Evolutionary conservation across 805 yeast species (phyloP).

Genomic region (Candida ovalis): DNA sequence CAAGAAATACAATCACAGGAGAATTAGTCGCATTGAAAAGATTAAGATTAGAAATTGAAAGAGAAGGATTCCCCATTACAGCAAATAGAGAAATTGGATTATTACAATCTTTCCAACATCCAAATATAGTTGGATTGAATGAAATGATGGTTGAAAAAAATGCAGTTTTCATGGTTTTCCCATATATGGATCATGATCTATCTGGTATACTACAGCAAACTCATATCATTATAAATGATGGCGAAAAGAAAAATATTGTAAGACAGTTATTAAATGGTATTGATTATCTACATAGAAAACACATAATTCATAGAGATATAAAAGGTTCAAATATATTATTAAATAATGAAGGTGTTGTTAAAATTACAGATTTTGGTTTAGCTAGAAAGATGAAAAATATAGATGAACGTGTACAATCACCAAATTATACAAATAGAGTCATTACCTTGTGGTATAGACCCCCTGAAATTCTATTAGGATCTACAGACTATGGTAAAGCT

Average conservation of each 20-base stretch:
- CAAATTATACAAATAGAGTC: constrained; percentile 91
- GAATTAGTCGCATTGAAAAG: constrained; percentile 83
- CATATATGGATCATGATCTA: constrained; percentile 89
- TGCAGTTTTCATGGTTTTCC: constrained; percentile 84
- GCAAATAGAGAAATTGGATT: constrained; percentile 89
- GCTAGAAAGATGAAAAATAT: constrained; percentile 69
- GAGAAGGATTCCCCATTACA: constrained; percentile 95
- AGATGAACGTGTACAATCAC: constrained; percentile 45
- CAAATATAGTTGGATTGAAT: constrained; percentile 71
- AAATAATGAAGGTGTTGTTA: constrained; percentile 56
- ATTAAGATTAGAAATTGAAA: constrained; percentile 77
- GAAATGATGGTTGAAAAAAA: constrained; percentile 87
- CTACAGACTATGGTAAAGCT: constrained; percentile 84
- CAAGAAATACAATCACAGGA: constrained; percentile 63
- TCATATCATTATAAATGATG: constrained; percentile 53
- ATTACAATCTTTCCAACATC: constrained; percentile 77
- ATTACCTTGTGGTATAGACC: constrained; percentile 98
- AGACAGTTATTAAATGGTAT: constrained; percentile 66
- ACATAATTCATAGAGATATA: constrained; percentile 76
- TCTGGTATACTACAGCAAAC: constrained; percentile 84
- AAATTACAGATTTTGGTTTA: constrained; percentile 79
- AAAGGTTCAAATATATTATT: constrained; percentile 76
- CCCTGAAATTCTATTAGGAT: constrained; percentile 86
- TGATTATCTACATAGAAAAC: constrained; percentile 60
- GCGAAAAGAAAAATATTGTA: constrained; percentile 65